phyloP scores from a whole-genome alignment of 2,329 filamentous ascomycete genomes.

The Trichoderma endophyticum region DNA sequence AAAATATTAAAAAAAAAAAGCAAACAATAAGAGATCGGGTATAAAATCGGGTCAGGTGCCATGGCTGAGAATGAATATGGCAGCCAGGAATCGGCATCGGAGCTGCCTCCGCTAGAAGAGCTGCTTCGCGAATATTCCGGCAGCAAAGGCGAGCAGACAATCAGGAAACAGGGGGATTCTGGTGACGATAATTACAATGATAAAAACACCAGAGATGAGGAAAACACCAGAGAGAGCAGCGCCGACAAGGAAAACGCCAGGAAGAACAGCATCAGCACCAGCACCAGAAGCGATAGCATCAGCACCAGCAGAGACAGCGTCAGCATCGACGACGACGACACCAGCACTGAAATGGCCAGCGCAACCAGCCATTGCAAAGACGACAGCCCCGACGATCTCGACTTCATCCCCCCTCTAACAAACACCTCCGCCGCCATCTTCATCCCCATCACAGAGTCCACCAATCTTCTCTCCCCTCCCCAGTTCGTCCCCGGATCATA shows the following conservation, averaged over 20 bases:
- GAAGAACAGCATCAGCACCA: background rate
- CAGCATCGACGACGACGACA: background rate
- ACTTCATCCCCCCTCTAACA: slow-evolving; percentile 22
- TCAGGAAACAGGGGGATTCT: background rate
- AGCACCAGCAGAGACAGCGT: background rate
- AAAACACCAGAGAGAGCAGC: background rate
- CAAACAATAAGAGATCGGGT: background rate
- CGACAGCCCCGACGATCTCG: background rate
- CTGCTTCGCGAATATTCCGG: background rate
- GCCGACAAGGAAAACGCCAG: background rate
- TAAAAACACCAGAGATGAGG: background rate
- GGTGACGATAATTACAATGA: background rate
- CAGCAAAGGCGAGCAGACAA: background rate
- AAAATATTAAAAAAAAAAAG: background rate
- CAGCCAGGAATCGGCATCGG: background rate
- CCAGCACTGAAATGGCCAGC: background rate
- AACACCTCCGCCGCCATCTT: slow-evolving; percentile 34
- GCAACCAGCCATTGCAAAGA: background rate
- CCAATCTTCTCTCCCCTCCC: slow-evolving; percentile 25
- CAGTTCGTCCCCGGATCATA: slow-evolving; percentile 17
- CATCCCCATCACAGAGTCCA: slow-evolving; percentile 30
- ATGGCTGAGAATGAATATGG: background rate
- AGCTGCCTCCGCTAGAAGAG: background rate
- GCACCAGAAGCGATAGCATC: background rate
- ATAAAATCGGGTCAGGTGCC: background rate